Evolutionary conservation across 2,329 filamentous ascomycete species (phyloP).

Genomic region (Ophiostoma pallidulum): DNA sequence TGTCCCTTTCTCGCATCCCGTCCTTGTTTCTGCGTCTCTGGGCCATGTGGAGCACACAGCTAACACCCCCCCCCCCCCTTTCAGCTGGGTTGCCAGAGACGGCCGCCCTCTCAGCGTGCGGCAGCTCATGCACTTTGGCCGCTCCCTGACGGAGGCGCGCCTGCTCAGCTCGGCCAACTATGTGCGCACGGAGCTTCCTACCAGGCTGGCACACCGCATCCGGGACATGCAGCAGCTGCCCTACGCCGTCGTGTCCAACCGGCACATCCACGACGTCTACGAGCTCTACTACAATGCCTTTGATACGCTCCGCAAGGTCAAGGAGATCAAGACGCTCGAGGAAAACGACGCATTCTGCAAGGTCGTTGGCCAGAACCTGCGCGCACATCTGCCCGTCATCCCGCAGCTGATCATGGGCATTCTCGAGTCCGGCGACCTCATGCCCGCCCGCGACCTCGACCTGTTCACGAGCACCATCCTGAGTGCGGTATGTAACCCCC

Average conservation of each 20-base stretch:
- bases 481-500: slow-evolving; percentile 67
- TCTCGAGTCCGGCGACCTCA: slow-evolving; percentile 75
- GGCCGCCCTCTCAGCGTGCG: slow-evolving; percentile 92
- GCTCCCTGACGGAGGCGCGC: slow-evolving; percentile 80
- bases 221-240: slow-evolving; percentile 96
- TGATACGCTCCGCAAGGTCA: slow-evolving; percentile 74
- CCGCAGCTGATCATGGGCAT: slow-evolving; percentile 92
- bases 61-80: not conserved
- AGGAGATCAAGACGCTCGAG: slow-evolving; percentile 73
- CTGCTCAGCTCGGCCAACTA: slow-evolving; percentile 95
- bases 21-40: not conserved
- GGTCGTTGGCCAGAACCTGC: slow-evolving; percentile 66
- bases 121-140: slow-evolving; percentile 94
- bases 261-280: slow-evolving; percentile 88
- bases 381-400: slow-evolving; percentile 85
- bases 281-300: slow-evolving; percentile 97
- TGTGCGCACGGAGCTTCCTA: slow-evolving; percentile 87
- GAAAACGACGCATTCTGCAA: slow-evolving; percentile 87
- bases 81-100: slow-evolving; percentile 85
- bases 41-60: not conserved
- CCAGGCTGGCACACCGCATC: slow-evolving; percentile 83
- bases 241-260: slow-evolving; percentile 92
- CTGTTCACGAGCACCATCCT: slow-evolving; percentile 92
- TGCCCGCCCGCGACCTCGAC: slow-evolving; percentile 74
- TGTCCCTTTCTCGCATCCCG: slow-evolving; percentile 19